A percentile compares a stretch with the other conserved stretches of the same genome.
phyloP scores from a whole-genome alignment of 2,329 filamentous ascomycete genomes.

The Rosellinia necatrix region DNA sequence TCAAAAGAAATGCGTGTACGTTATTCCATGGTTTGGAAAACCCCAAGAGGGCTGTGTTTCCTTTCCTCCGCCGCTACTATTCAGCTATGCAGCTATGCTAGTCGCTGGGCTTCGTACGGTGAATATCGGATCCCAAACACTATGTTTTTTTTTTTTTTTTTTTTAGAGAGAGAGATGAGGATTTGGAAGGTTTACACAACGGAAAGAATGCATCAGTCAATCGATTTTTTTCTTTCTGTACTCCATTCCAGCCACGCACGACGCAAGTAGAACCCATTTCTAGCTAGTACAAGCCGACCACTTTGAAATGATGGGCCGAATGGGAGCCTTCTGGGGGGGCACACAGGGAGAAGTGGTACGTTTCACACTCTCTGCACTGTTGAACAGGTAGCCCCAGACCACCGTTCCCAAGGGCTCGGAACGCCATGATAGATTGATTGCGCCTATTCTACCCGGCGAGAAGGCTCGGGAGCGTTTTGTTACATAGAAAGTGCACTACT shows the following conservation, averaged over 20 bases:
- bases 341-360: background rate
- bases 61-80: background rate
- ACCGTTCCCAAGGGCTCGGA: slow-evolving; percentile 1
- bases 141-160: background rate
- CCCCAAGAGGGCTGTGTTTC: background rate
- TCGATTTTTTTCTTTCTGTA: slow-evolving; percentile 29
- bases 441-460: background rate
- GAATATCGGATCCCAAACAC: slow-evolving; percentile 2
- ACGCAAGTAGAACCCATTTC: slow-evolving; percentile 33
- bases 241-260: slow-evolving; percentile 38
- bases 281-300: slow-evolving; percentile 24
- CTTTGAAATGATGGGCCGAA: slow-evolving; percentile 30
- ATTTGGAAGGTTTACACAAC: slow-evolving; percentile 29
- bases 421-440: slow-evolving; percentile 2
- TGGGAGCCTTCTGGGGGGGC: slow-evolving; percentile 11
- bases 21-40: background rate
- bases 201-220: slow-evolving; percentile 37
- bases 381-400: background rate
- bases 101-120: background rate
- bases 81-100: background rate
- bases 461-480: background rate
- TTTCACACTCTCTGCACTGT: background rate
- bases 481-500: background rate
- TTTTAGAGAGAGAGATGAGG: slow-evolving; percentile 8
- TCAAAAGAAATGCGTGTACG: background rate